These are phyloP conservation scores for Thinopyrum elongatum DNA, from an alignment of 176 grass and related monocot species.

Conservation along the genomic window DNA sequence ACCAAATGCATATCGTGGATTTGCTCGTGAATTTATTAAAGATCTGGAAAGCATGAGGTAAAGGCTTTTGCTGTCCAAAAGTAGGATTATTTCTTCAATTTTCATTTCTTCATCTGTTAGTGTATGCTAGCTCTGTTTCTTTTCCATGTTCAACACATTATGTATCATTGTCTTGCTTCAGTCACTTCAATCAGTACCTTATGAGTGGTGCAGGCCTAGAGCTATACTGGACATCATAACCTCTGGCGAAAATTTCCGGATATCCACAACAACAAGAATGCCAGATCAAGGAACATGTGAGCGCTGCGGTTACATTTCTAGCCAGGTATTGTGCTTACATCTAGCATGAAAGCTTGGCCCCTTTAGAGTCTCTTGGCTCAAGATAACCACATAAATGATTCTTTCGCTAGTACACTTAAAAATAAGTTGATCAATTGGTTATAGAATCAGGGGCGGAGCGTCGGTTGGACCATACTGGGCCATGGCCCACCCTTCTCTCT, in stretches of 20 bases:
- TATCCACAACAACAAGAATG: conserved; percentile 85
- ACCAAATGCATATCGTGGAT: conserved; percentile 96
- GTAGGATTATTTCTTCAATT: background rate
- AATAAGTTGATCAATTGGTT: background rate
- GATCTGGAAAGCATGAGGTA: conserved; percentile 98
- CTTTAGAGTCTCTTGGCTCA: background rate
- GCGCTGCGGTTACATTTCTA: conserved; percentile 89
- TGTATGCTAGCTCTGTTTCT: background rate
- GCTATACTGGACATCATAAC: conserved; percentile 94
- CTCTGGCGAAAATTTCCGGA: conserved; percentile 96
- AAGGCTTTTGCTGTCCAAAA: background rate
- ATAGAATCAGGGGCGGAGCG: background rate
- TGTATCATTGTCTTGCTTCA: background rate
- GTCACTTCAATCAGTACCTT: background rate
- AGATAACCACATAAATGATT: background rate
- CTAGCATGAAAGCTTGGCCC: background rate
- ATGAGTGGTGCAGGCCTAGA: conserved; percentile 61
- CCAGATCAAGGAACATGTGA: conserved; percentile 94
- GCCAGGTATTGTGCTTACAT: conserved; percentile 59
- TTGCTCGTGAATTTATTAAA: conserved; percentile 99
- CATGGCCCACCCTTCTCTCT: too few relatives aligned
- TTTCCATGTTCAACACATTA: background rate
- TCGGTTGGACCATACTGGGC: too few relatives aligned
- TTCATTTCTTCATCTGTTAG: conserved; percentile 7
- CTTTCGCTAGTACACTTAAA: conserved; percentile 1